phyloP scores from a whole-genome alignment of 352 stramenopile genomes.

The Globisporangium middletonii region DNA sequence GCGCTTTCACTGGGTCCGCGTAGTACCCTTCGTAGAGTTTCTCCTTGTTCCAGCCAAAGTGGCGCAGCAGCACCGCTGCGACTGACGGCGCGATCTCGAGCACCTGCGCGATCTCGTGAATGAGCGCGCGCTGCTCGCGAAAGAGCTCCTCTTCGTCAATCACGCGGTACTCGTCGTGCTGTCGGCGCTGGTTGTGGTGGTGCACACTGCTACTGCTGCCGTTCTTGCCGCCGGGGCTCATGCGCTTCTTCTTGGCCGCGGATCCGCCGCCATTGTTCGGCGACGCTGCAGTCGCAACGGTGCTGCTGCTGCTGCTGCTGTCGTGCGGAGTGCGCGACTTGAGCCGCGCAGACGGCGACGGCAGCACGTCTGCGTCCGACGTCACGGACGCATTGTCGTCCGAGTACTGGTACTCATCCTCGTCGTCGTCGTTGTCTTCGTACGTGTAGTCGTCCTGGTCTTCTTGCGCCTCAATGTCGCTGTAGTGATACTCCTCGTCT shows the following conservation, averaged over 20 bases:
- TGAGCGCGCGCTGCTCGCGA: slow-evolving; percentile 49
- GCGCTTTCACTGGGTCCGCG: slow-evolving; percentile 48
- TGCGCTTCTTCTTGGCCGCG: slow-evolving; percentile 67
- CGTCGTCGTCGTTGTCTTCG: slow-evolving; percentile 22
- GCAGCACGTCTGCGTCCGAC: slow-evolving; percentile 16
- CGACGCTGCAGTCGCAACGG: slow-evolving; percentile 16
- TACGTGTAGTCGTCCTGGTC: slow-evolving; percentile 10
- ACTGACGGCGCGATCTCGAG: slow-evolving; percentile 60
- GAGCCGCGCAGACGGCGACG: slow-evolving; percentile 13
- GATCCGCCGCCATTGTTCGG: slow-evolving; percentile 30
- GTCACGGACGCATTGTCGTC: slow-evolving; percentile 39
- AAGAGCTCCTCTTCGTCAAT: slow-evolving; percentile 82
- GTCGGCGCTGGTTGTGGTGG: slow-evolving; percentile 9
- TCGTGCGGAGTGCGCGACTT: slow-evolving; percentile 25
- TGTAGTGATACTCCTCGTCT: slow-evolving; percentile 83
- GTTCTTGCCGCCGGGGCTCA: slow-evolving; percentile 26
- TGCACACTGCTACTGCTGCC: slow-evolving; percentile 16
- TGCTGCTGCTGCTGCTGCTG: slow-evolving; percentile 12
- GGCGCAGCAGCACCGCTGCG: slow-evolving; percentile 70
- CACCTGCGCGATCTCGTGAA: slow-evolving; percentile 71
- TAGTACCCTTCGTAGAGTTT: slow-evolving; percentile 88
- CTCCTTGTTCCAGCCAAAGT: slow-evolving; percentile 89
- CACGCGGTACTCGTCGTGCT: slow-evolving; percentile 65
- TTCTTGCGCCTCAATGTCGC: slow-evolving; percentile 65
- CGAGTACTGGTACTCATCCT: slow-evolving; percentile 62